Percentiles rank a stretch among this genome's conserved stretches.
These are phyloP conservation scores for Cicer yamashitae DNA, from an alignment of 306 rosid genomes.

Conservation along the genomic window DNA sequence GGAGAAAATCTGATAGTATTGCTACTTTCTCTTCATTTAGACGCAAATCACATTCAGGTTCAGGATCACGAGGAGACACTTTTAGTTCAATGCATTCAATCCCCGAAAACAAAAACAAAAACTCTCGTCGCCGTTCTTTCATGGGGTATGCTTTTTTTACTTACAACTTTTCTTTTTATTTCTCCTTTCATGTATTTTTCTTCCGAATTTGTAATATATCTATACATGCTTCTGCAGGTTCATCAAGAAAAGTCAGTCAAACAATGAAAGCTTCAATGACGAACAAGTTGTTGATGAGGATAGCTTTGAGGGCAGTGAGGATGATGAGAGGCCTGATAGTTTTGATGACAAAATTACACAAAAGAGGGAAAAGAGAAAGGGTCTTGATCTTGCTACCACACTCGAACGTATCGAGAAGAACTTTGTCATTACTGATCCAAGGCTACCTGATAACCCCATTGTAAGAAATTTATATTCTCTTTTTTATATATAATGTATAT, in stretches of 20 bases:
- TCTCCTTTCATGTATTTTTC: too few species aligned
- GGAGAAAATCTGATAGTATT: slow-evolving; percentile 66
- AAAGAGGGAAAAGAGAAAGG: slow-evolving; percentile 87
- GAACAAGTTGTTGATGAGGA: slow-evolving; percentile 42
- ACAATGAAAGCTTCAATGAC: slow-evolving; percentile 49
- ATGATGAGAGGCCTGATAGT: slow-evolving; percentile 56
- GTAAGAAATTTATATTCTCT: slow-evolving; percentile 50
- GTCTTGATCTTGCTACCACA: slow-evolving; percentile 96
- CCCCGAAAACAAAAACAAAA: slow-evolving; percentile 70
- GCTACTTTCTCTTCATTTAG: slow-evolving; percentile 47
- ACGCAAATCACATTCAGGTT: slow-evolving; percentile 55
- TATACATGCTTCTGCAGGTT: slow-evolving; percentile 52
- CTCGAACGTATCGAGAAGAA: slow-evolving; percentile 98
- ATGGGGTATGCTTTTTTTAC: slow-evolving; percentile 16
- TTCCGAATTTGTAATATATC: neutral
- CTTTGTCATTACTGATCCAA: slow-evolving; percentile 95
- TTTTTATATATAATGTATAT: neutral
- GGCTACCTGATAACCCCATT: slow-evolving; percentile 96
- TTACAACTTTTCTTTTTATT: neutral
- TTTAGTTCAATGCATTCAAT: slow-evolving; percentile 58
- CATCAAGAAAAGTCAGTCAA: slow-evolving; percentile 60
- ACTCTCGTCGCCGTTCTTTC: slow-evolving; percentile 66
- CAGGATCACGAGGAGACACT: slow-evolving; percentile 7
- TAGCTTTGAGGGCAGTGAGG: slow-evolving; percentile 49
- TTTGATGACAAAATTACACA: slow-evolving; percentile 54